These are phyloP conservation scores for Moringa oleifera DNA, from an alignment of 345 rosid species.

Conservation along the genomic window DNA sequence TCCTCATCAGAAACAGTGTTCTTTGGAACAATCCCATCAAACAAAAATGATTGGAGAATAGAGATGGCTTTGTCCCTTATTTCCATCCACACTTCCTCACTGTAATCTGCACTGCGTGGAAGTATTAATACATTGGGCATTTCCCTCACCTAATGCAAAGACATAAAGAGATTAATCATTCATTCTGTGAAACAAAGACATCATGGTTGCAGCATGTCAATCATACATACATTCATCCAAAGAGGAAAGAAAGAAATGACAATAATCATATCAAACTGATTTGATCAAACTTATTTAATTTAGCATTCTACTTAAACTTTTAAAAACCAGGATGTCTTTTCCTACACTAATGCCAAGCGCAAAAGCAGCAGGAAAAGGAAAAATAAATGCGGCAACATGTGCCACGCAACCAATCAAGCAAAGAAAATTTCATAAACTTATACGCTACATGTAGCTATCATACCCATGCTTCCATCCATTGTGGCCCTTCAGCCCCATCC, in stretches of 20 bases:
- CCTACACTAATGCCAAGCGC: background rate
- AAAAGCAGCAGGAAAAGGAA: background rate
- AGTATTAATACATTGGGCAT: constrained; percentile 98
- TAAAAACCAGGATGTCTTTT: background rate
- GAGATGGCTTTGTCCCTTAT: constrained; percentile 90
- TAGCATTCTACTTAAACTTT: no score
- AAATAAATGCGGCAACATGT: background rate
- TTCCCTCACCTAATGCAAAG: constrained; percentile 73
- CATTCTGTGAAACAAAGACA: background rate
- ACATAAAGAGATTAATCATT: background rate
- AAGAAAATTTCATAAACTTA: background rate
- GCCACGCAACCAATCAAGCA: background rate
- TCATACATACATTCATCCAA: background rate
- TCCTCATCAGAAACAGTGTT: constrained; percentile 81
- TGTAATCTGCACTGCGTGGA: constrained; percentile 98
- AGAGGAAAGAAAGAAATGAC: background rate
- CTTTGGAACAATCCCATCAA: constrained; percentile 67
- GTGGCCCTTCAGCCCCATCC: constrained; percentile 99
- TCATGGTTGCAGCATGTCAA: background rate
- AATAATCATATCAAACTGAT: background rate
- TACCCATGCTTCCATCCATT: constrained; percentile 99
- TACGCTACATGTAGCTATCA: constrained; percentile 7
- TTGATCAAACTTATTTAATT: no score
- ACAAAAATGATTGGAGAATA: constrained; percentile 72
- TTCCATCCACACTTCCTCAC: constrained; percentile 99